Evolutionary conservation across 2,329 filamentous ascomycete species (phyloP).

Genomic region (Aspergillus uvarum): DNA sequence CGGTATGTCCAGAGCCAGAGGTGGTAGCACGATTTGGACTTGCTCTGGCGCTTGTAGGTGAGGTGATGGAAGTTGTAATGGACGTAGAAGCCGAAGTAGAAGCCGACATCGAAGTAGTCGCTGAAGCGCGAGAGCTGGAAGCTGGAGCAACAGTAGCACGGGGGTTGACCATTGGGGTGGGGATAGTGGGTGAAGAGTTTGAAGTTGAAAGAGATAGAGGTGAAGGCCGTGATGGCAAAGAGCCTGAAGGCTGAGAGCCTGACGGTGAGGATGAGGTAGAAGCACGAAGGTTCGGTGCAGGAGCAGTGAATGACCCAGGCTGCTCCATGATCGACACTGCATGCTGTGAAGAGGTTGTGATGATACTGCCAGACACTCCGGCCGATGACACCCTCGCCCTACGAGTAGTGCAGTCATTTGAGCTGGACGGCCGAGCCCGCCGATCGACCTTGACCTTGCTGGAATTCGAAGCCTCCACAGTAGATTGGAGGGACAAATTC

Average conservation of each 20-base stretch:
- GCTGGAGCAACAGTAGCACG: background rate
- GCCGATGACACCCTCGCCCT: background rate
- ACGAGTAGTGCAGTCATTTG: background rate
- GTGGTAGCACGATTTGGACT: background rate
- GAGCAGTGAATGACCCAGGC: background rate
- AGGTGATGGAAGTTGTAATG: background rate
- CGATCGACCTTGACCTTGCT: background rate
- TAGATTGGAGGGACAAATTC: background rate
- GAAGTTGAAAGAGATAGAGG: too few relatives aligned
- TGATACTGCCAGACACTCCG: background rate
- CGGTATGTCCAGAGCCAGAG: background rate
- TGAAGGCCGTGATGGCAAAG: too few relatives aligned
- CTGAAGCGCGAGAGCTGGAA: background rate
- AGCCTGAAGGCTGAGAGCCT: background rate
- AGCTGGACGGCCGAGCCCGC: background rate
- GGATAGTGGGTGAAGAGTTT: too few relatives aligned
- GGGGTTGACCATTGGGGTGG: background rate
- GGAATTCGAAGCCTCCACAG: background rate
- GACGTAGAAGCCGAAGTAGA: background rate
- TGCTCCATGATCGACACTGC: background rate
- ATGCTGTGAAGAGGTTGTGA: background rate
- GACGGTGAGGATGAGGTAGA: background rate
- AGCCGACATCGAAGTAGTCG: background rate
- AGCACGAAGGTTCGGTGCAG: background rate
- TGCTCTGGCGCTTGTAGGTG: background rate